These are phyloP conservation scores for Mollisiaceae sp. DNA, from an alignment of 2,329 filamentous ascomycete species.

Conservation along the genomic window DNA sequence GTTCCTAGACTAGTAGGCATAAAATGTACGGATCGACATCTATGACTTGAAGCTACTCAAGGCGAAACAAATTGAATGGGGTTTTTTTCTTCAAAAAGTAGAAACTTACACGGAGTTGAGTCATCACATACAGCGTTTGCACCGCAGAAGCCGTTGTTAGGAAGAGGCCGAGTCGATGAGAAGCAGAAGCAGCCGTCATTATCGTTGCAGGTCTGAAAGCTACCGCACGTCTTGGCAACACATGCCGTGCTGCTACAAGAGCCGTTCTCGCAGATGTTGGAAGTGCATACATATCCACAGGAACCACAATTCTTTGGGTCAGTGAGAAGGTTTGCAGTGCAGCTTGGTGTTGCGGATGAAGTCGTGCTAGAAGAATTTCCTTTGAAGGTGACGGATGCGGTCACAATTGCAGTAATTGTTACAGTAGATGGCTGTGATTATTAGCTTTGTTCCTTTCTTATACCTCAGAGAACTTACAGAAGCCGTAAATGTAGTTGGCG, in stretches of 20 bases:
- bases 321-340: constrained; percentile 8
- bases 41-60: not conserved
- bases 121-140: constrained; percentile 3
- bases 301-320: constrained; percentile 16
- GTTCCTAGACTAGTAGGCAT: not conserved
- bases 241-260: not conserved
- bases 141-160: constrained; percentile 14
- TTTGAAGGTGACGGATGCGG: not conserved
- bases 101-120: constrained; percentile 8
- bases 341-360: constrained; percentile 6
- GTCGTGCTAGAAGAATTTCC: constrained; percentile 9
- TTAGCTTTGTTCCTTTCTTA: not conserved
- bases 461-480: constrained; percentile 6
- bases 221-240: constrained; percentile 8
- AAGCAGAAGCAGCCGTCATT: constrained; percentile 11
- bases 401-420: constrained; percentile 24
- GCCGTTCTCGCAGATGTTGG: constrained; percentile 14
- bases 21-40: not conserved
- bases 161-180: not conserved
- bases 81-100: not conserved
- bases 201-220: constrained; percentile 9
- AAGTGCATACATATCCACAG: constrained; percentile 13
- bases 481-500: constrained; percentile 22
- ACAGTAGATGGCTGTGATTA: constrained; percentile 3
- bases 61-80: not conserved